A percentile compares a stretch with the other conserved stretches of the same genome.
These are phyloP conservation scores for Cerioporus squamosus DNA, from an alignment of 1,284 basidiomycete genomes.

Conservation along the genomic window DNA sequence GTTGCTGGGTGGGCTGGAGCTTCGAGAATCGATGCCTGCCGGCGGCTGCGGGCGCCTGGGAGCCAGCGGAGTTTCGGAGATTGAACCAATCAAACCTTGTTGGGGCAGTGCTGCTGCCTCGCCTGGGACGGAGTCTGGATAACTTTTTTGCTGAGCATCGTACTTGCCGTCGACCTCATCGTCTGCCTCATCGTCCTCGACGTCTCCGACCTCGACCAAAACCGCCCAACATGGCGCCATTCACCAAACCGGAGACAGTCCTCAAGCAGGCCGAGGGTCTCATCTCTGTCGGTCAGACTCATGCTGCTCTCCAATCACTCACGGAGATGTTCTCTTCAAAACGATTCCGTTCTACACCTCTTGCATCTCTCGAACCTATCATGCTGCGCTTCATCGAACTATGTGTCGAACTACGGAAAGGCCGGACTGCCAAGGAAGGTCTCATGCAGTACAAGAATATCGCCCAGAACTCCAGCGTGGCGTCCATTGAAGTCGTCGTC, in stretches of 20 bases:
- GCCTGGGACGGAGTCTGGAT: slow-evolving; percentile 16
- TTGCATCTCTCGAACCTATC: slow-evolving; percentile 93
- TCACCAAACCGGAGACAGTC: slow-evolving; percentile 90
- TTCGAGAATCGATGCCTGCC: too few species aligned
- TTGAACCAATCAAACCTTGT: slow-evolving; percentile 5
- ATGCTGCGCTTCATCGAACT: slow-evolving; percentile 94
- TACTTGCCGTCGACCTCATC: slow-evolving; percentile 9
- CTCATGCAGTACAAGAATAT: slow-evolving; percentile 98
- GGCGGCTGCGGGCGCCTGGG: too few species aligned
- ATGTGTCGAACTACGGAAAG: slow-evolving; percentile 95
- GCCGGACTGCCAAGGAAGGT: slow-evolving; percentile 92
- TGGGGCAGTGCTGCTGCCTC: neutral
- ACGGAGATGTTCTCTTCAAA: slow-evolving; percentile 94
- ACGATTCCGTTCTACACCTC: slow-evolving; percentile 91
- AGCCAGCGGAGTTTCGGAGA: slow-evolving; percentile 1
- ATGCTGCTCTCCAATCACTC: slow-evolving; percentile 87
- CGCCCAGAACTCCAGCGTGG: slow-evolving; percentile 91
- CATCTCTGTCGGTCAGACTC: slow-evolving; percentile 87
- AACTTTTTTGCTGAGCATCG: slow-evolving; percentile 19
- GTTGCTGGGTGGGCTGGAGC: too few species aligned
- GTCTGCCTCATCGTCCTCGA: slow-evolving; percentile 7
- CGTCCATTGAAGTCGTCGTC: slow-evolving; percentile 92
- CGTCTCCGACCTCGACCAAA: slow-evolving; percentile 19
- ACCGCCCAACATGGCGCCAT: slow-evolving; percentile 72
- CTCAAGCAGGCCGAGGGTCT: slow-evolving; percentile 93